Conservation (phyloP, 352 stramenopile species). For the Phytopythium sindhum region DNA sequence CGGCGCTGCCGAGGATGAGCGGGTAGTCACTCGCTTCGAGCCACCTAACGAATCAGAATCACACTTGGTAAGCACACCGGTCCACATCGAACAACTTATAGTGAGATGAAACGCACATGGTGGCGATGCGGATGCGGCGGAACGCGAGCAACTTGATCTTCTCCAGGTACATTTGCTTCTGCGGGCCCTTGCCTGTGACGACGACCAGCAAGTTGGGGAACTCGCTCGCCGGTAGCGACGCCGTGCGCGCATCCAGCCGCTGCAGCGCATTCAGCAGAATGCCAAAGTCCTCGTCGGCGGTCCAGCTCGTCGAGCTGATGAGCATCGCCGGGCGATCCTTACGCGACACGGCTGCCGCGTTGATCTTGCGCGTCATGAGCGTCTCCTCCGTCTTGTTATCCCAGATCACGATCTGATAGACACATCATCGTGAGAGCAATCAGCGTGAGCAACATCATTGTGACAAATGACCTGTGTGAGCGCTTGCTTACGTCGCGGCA, state of each 20-base stretch:
- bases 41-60: slow-evolving; percentile 63
- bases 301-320: slow-evolving; percentile 98
- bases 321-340: slow-evolving; percentile 66
- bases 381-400: slow-evolving; percentile 45
- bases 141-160: slow-evolving; percentile 72
- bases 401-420: slow-evolving; percentile 36
- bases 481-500: slow-evolving; percentile 62
- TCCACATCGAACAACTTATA: not conserved
- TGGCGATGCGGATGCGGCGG: slow-evolving; percentile 80
- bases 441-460: not conserved
- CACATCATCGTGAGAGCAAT: not conserved
- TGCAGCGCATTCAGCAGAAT: slow-evolving; percentile 94
- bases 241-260: slow-evolving; percentile 58
- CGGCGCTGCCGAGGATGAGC: slow-evolving; percentile 90
- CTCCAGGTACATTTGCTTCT: slow-evolving; percentile 89
- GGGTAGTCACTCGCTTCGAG: slow-evolving; percentile 97
- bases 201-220: slow-evolving; percentile 90
- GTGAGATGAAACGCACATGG: slow-evolving; percentile 44
- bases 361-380: slow-evolving; percentile 47
- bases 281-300: slow-evolving; percentile 98
- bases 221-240: slow-evolving; percentile 24
- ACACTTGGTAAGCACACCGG: not conserved
- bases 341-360: slow-evolving; percentile 23
- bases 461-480: not conserved
- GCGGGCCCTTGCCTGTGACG: slow-evolving; percentile 97